These are phyloP conservation scores for Hydnomerulius pinastri DNA, from an alignment of 768 basidiomycete species.

Conservation along the genomic window DNA sequence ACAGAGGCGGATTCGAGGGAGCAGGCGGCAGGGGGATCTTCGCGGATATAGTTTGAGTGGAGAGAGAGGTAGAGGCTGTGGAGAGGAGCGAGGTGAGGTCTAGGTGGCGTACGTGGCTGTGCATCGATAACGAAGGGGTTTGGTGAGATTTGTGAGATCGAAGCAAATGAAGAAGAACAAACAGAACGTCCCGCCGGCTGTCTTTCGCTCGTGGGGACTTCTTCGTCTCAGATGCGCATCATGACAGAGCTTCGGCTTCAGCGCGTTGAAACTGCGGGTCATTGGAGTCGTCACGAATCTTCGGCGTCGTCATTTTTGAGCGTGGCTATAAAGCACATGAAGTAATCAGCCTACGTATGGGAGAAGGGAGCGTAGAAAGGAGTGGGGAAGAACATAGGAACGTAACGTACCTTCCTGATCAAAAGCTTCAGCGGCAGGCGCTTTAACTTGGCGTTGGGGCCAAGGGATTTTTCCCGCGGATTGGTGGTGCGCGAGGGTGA, in stretches of 20 bases:
- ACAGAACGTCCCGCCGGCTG: conserved; percentile 85
- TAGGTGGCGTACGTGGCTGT: conserved; percentile 91
- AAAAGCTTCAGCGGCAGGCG: conserved; percentile 87
- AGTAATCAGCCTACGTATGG: not conserved
- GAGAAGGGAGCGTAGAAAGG: not conserved
- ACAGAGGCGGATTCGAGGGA: conserved; percentile 91
- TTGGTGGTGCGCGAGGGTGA: conserved; percentile 53
- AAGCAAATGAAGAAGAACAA: conserved; percentile 1
- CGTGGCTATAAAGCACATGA: conserved; percentile 55
- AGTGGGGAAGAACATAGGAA: not conserved
- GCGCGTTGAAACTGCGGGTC: conserved; percentile 33
- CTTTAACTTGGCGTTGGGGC: conserved; percentile 65
- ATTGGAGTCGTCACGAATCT: conserved; percentile 45
- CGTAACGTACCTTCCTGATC: conserved; percentile 81
- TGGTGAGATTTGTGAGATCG: not conserved
- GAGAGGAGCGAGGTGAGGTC: conserved; percentile 87
- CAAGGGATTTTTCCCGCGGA: conserved; percentile 49
- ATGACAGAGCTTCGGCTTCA: conserved; percentile 48
- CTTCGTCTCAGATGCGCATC: conserved; percentile 22
- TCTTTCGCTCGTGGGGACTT: conserved; percentile 49
- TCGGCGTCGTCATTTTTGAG: conserved; percentile 88
- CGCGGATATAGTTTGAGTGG: conserved; percentile 91
- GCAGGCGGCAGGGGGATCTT: conserved; percentile 87
- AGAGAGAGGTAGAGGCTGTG: conserved; percentile 72
- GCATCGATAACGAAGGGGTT: not conserved